Conservation (phyloP, 228 moss, liverwort and hornwort genomes). For the Sphagnum magellanicum region DNA sequence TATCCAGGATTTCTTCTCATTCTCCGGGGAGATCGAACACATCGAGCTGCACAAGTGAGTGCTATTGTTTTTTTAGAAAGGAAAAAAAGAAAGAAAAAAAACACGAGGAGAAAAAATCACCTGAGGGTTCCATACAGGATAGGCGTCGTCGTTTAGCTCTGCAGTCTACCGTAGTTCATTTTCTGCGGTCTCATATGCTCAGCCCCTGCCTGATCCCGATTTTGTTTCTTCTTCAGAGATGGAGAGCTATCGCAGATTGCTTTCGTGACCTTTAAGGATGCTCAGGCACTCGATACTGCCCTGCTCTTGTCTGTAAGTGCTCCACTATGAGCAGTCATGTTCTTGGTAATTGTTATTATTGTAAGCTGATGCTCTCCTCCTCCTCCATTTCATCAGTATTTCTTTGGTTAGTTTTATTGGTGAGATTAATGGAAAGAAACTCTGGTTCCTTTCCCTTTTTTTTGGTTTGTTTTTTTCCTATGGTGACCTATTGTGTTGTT, state of each 20-base stretch:
- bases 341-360: neutral
- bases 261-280: slow-evolving; percentile 84
- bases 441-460: neutral
- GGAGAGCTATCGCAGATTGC: slow-evolving; percentile 67
- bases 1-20: slow-evolving; percentile 94
- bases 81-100: neutral
- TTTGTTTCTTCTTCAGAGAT: slow-evolving; percentile 18
- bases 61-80: neutral
- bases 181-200: neutral
- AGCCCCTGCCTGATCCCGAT: neutral
- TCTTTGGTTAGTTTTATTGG: too few relatives aligned
- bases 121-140: neutral
- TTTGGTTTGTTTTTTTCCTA: neutral
- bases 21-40: slow-evolving; percentile 92
- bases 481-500: neutral
- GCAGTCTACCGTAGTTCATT: neutral
- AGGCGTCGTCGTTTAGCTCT: neutral
- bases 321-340: neutral
- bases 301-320: slow-evolving; percentile 83
- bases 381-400: too few relatives aligned
- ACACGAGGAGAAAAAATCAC: too few relatives aligned
- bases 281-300: slow-evolving; percentile 82
- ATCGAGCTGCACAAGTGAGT: slow-evolving; percentile 82
- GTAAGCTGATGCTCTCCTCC: neutral
- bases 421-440: too few relatives aligned